Evolutionary conservation across 805 yeast species (phyloP).

Genomic region (Saccharomycopsis amapae): DNA sequence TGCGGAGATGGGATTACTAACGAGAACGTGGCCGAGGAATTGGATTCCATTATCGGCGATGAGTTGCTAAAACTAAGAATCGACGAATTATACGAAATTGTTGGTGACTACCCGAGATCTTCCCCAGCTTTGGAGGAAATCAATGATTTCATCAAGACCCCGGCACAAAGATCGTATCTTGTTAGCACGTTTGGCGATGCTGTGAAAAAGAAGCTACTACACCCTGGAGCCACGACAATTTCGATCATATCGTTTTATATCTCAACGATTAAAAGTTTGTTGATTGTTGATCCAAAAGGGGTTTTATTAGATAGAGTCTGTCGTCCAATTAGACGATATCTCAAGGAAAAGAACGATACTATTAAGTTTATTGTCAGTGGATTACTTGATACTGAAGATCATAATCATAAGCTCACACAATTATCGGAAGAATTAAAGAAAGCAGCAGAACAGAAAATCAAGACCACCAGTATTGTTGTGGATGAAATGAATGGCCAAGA

Average conservation of each 20-base stretch:
- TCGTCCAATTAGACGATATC: conserved; percentile 63
- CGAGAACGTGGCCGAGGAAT: too few relatives aligned
- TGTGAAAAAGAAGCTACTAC: conserved; percentile 47
- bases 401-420: conserved; percentile 40
- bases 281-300: conserved; percentile 79
- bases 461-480: background rate
- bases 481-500: background rate
- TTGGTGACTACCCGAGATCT: conserved; percentile 46
- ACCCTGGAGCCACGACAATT: conserved; percentile 75
- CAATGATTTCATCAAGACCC: conserved; percentile 40
- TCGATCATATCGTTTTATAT: conserved; percentile 66
- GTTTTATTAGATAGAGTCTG: conserved; percentile 73
- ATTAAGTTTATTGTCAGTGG: conserved; percentile 66
- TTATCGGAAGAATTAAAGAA: conserved; percentile 46
- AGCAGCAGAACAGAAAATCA: conserved; percentile 22
- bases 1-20: too few relatives aligned
- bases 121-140: conserved; percentile 51
- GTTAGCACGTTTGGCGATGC: conserved; percentile 42
- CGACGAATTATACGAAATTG: conserved; percentile 52
- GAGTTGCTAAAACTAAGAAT: conserved; percentile 37
- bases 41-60: too few relatives aligned
- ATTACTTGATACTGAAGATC: conserved; percentile 38
- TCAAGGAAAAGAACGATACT: conserved; percentile 69
- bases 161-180: conserved; percentile 42
- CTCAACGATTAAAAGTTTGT: conserved; percentile 61